Percentiles rank a stretch among this genome's conserved stretches.
phyloP scores from a whole-genome alignment of 441 rosid genomes.

The Bruguiera hainesii region DNA sequence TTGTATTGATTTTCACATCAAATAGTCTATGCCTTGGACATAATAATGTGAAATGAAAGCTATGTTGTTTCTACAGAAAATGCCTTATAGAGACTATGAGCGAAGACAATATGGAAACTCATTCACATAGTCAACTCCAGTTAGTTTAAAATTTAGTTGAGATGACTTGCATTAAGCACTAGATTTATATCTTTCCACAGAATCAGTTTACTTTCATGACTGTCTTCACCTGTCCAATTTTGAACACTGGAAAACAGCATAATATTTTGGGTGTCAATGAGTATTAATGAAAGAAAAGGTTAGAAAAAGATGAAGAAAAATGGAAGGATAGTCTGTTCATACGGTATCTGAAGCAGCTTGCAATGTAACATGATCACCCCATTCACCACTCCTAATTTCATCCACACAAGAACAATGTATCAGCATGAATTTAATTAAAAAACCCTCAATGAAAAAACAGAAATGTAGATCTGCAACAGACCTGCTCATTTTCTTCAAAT shows the following conservation, averaged over 20 bases:
- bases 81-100: no score
- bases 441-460: neutral
- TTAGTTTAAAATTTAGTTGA: no score
- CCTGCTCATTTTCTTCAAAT: conserved; percentile 73
- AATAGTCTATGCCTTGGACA: no score
- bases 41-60: no score
- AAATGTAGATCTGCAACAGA: conserved; percentile 19
- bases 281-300: neutral
- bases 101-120: no score
- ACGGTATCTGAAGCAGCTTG: conserved; percentile 93
- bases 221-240: no score
- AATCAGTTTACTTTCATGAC: no score
- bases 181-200: no score
- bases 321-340: conserved; percentile 15
- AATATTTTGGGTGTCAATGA: neutral
- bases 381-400: conserved; percentile 65
- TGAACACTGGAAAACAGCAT: no score
- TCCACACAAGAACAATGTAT: conserved; percentile 2
- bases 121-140: no score
- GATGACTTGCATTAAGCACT: no score
- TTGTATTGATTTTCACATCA: neutral
- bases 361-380: conserved; percentile 94
- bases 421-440: conserved; percentile 10
- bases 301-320: neutral
- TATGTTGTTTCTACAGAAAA: no score